Evolutionary conservation across 129 eudicot genomes (phyloP).

Genomic region (Flaveria trinervia): DNA sequence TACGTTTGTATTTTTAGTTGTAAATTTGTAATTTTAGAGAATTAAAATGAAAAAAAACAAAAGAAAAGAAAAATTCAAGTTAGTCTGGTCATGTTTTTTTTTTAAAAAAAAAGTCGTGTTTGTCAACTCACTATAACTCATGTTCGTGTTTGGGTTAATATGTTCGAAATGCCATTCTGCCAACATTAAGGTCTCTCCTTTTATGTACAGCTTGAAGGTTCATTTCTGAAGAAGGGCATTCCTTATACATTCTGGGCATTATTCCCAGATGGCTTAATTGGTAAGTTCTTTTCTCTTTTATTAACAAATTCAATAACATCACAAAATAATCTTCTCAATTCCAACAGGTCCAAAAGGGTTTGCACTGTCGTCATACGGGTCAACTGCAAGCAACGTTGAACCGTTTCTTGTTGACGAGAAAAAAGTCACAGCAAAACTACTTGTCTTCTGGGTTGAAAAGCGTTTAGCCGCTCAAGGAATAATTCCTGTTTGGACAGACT

Average conservation of each 20-base stretch:
- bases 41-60: too few species aligned
- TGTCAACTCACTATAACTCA: background rate
- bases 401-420: conserved; percentile 82
- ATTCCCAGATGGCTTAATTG: conserved; percentile 82
- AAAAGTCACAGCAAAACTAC: conserved; percentile 68
- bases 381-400: conserved; percentile 65
- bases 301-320: conserved; percentile 9
- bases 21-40: background rate
- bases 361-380: conserved; percentile 70
- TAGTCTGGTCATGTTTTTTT: too few species aligned
- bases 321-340: background rate
- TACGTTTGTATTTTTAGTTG: too few species aligned
- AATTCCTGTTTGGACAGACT: conserved; percentile 78
- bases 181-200: background rate
- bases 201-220: conserved; percentile 70
- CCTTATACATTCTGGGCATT: conserved; percentile 83
- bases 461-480: conserved; percentile 97
- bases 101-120: background rate
- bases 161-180: background rate
- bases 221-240: conserved; percentile 57
- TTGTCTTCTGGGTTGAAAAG: conserved; percentile 94
- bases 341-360: conserved; percentile 82
- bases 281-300: conserved; percentile 37
- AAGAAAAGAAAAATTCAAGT: background rate
- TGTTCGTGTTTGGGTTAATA: background rate